Base-by-base conservation (phyloP, 106 monocot species). In the Hemerocallis citrina region DNA sequence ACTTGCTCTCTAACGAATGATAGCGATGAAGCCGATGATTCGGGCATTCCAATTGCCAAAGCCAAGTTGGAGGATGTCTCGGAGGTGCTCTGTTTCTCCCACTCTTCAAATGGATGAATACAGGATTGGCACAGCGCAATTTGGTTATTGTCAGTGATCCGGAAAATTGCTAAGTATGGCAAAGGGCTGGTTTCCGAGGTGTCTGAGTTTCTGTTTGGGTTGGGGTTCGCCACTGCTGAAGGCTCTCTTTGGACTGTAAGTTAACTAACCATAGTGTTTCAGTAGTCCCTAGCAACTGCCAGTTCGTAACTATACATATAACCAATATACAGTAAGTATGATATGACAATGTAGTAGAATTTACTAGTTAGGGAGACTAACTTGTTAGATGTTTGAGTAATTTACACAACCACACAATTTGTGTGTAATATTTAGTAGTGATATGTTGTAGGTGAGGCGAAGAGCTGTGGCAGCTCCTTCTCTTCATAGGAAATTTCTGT, bases 81-180 rank as follows among this genome's bases (percentile, higher is more conserved):
- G 96, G 87, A 7, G 91, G 96, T n/a, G 96, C 96, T 25, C 89
- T 96, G 55, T 96, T 96, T 72, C 79, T 96, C 39, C 91, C 96
- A 7, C 84, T 96, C 15, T 96, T 79, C 84, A 96, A 91, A 63
- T 96, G 91, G 96, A 87, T 91, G 91, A 32, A 54, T 7, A 77
- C n/a, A 88, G 62, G 81, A 79, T 55, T 90, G 96, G 14, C 84
- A 90, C 44, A 60, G 20, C 77, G 91, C 36, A 34, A 96, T 34
- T 88, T 96, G 63, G 91, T 96, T 34, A 52, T 96, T 15, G 91
- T 96, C 61, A 85, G 96, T 25, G 87, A 96, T 46, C 96, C 96
- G 1, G 84, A 71, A 66, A 77, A 77, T 65, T 91, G 69, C 21
- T 52, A 85, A 77, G 64, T 96, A 96, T 65, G 81, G 78, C 9